Evolutionary conservation across 2,329 filamentous ascomycete species (phyloP).

Genomic region (Ascochyta fabae): DNA sequence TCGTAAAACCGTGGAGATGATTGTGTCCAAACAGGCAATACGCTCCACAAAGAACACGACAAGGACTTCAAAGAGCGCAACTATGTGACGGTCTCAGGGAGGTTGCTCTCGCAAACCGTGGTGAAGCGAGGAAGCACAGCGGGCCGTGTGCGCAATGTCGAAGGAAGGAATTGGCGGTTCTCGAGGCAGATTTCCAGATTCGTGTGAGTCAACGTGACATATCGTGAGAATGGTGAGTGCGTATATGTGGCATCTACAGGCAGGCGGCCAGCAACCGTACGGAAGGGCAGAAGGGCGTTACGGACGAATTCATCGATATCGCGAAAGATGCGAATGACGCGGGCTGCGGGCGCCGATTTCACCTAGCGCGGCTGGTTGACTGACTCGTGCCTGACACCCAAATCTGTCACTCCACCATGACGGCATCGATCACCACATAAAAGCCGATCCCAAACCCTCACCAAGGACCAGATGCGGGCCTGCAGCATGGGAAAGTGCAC

Average conservation of each 20-base stretch:
- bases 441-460: slow-evolving; percentile 12
- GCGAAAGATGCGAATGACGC: slow-evolving; percentile 17
- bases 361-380: slow-evolving; percentile 11
- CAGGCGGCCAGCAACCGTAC: neutral
- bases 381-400: slow-evolving; percentile 17
- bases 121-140: slow-evolving; percentile 1
- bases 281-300: slow-evolving; percentile 6
- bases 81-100: neutral
- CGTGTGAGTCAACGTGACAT: slow-evolving; percentile 4
- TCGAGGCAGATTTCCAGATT: neutral
- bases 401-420: slow-evolving; percentile 6
- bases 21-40: slow-evolving; percentile 25
- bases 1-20: slow-evolving; percentile 16
- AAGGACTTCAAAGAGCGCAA: slow-evolving; percentile 5
- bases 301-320: slow-evolving; percentile 13
- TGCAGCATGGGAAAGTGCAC: slow-evolving; percentile 8
- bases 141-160: slow-evolving; percentile 5
- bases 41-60: slow-evolving; percentile 23
- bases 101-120: slow-evolving; percentile 3
- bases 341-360: slow-evolving; percentile 12
- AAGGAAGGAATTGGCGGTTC: slow-evolving; percentile 1
- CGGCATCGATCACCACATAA: slow-evolving; percentile 18
- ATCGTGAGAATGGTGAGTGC: neutral
- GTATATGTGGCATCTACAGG: neutral
- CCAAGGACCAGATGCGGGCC: neutral